Evolutionary conservation across 345 rosid genomes (phyloP), one percentile per base, ranked within the genome.

Genomic region (Ceriops tagal): DNA sequence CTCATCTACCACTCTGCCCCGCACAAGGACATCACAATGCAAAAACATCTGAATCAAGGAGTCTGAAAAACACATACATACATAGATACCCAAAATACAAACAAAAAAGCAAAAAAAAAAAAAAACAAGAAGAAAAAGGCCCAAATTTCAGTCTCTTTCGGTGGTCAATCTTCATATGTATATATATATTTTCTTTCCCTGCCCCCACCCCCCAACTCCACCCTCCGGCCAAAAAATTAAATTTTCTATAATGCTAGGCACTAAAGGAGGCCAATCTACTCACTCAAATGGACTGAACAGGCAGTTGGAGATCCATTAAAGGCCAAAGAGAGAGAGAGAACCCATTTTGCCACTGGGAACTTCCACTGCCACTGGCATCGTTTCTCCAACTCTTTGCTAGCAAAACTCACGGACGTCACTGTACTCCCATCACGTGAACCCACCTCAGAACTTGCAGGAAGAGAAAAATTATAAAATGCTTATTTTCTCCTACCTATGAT

Each of bases 391-490:
- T 70, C 67, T 67, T 60, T 78, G 78, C 78, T 73, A 58, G 77
- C 67, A 73, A 74, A 78, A 66, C 78, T 81, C 82, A 81, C 79
- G 76, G 82, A 78, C 79, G 72, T 27, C 37, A 24, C 71, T 31
- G 73, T 71, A 11, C 63, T 58, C 77, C 58, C 70, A 58, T 77
- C 91, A 85, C 89, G 91, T 87, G 89, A 81, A 78, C 78, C 74
- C 84, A 74, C 71, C 75, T 58, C 75, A 72, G 70, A 60, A 61
- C 56, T 55, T 59, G 76, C 75, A 66, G 78, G 49, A 55, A 47
- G 5, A 55, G 22, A 47, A 79, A 51, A 69, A 35, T 16, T 47
- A 39, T 10, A 39, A 39, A 64, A 55, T 26, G 22, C 51, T 62
- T 76, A 39, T 62, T 69, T 53, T 72, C 58, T 68, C 28, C 58